Conservation (phyloP, 2,329 filamentous ascomycete species). For the Pseudogymnoascus sp. region DNA sequence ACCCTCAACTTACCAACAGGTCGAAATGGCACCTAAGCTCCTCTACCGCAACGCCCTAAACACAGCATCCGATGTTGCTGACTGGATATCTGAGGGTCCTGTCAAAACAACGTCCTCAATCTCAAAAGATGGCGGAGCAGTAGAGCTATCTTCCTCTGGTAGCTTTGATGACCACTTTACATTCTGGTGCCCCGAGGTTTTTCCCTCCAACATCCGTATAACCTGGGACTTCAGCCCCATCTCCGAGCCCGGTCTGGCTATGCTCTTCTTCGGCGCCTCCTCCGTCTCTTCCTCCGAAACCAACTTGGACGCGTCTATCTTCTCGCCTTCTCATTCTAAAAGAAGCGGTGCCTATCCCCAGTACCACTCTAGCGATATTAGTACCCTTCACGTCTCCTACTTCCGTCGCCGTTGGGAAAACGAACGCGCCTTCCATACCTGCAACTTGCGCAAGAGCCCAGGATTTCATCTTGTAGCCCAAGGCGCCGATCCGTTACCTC, state of each 20-base stretch:
- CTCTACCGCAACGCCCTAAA: slow-evolving; percentile 27
- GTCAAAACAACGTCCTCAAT: slow-evolving; percentile 19
- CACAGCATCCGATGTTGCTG: slow-evolving; percentile 21
- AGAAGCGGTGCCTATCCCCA: slow-evolving; percentile 15
- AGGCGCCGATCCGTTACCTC: slow-evolving; percentile 26
- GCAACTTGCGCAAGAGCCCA: slow-evolving; percentile 27
- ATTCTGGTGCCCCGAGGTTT: slow-evolving; percentile 28
- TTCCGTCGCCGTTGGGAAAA: slow-evolving; percentile 23
- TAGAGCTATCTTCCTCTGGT: slow-evolving; percentile 21
- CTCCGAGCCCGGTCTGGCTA: slow-evolving; percentile 27
- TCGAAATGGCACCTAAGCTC: slow-evolving; percentile 19
- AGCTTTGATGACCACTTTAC: slow-evolving; percentile 27
- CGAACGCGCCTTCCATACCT: slow-evolving; percentile 25
- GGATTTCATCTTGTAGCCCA: slow-evolving; percentile 23
- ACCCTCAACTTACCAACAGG: neutral
- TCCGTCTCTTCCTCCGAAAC: slow-evolving; percentile 18
- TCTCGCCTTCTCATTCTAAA: slow-evolving; percentile 21
- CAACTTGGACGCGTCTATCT: slow-evolving; percentile 18
- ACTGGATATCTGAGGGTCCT: slow-evolving; percentile 27
- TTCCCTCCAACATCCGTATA: slow-evolving; percentile 27
- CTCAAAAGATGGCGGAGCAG: slow-evolving; percentile 17
- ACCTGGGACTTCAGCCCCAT: slow-evolving; percentile 28
- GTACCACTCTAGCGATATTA: slow-evolving; percentile 20
- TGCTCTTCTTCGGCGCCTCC: slow-evolving; percentile 29
- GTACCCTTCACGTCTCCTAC: slow-evolving; percentile 19